These are phyloP conservation scores for Phytopythium helicoides DNA, from an alignment of 352 stramenopile species.

Conservation along the genomic window DNA sequence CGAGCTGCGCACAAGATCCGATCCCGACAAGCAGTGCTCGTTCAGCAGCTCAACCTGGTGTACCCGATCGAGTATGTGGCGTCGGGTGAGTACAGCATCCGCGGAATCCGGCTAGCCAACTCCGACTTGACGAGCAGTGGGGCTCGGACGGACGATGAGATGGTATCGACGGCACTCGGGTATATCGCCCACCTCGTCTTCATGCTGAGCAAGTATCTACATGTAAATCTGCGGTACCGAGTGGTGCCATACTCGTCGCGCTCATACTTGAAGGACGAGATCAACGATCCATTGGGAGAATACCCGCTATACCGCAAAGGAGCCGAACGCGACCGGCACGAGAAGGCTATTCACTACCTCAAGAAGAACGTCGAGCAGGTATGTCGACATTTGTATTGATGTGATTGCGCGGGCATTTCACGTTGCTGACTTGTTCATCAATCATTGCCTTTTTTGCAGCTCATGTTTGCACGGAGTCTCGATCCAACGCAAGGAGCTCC, in stretches of 20 bases:
- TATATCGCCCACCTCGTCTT: slow-evolving; percentile 88
- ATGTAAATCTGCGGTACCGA: slow-evolving; percentile 82
- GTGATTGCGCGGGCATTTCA: too few species aligned
- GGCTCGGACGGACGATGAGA: slow-evolving; percentile 67
- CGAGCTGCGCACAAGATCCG: slow-evolving; percentile 82
- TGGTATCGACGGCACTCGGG: slow-evolving; percentile 78
- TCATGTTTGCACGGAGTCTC: slow-evolving; percentile 72
- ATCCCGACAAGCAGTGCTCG: slow-evolving; percentile 72
- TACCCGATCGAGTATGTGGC: slow-evolving; percentile 86
- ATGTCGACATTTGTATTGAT: slow-evolving; percentile 2
- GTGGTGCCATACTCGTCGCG: slow-evolving; percentile 79
- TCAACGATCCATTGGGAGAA: slow-evolving; percentile 76
- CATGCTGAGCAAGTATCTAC: slow-evolving; percentile 87
- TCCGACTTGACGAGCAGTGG: slow-evolving; percentile 52
- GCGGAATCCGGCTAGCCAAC: slow-evolving; percentile 73
- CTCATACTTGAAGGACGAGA: slow-evolving; percentile 83
- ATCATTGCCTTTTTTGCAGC: too few species aligned
- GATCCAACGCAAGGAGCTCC: slow-evolving; percentile 63
- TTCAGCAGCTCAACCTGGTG: slow-evolving; percentile 69
- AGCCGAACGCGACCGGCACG: slow-evolving; percentile 71
- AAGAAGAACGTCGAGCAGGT: slow-evolving; percentile 85
- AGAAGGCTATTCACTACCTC: slow-evolving; percentile 75
- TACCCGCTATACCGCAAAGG: slow-evolving; percentile 84
- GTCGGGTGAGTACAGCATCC: slow-evolving; percentile 78
- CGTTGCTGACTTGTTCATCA: too few species aligned